Percentiles rank a stretch among this genome's conserved stretches.
Conservation (phyloP, 371 early-diverging fungal species). For the Circinella minor region DNA sequence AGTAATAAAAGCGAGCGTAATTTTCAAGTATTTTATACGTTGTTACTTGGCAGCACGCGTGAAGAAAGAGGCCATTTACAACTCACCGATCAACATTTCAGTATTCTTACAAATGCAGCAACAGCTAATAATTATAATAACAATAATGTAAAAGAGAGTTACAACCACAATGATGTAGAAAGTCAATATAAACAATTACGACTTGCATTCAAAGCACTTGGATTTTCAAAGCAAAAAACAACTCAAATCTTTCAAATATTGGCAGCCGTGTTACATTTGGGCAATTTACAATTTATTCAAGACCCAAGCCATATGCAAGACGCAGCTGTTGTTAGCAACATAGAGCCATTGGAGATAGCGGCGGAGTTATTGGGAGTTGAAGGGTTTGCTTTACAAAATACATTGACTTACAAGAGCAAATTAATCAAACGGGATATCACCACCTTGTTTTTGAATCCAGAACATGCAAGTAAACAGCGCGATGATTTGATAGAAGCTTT, state of each 20-base stretch:
- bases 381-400: constrained; percentile 70
- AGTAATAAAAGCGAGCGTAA: constrained; percentile 64
- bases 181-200: constrained; percentile 56
- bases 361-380: constrained; percentile 88
- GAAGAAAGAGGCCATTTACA: constrained; percentile 18
- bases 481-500: constrained; percentile 79
- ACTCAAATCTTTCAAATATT: constrained; percentile 84
- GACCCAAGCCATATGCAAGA: constrained; percentile 66
- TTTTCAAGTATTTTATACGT: constrained; percentile 91
- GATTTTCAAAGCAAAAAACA: constrained; percentile 76
- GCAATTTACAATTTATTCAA: constrained; percentile 83
- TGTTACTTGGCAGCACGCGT: constrained; percentile 51
- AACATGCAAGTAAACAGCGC: constrained; percentile 72
- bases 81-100: constrained; percentile 21
- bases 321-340: constrained; percentile 72
- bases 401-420: constrained; percentile 83
- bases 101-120: not conserved
- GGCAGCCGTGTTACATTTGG: constrained; percentile 88
- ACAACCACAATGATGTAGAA: constrained; percentile 44
- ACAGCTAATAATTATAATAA: not conserved
- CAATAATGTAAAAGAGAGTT: constrained; percentile 47
- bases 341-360: constrained; percentile 69
- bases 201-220: constrained; percentile 76
- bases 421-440: constrained; percentile 81
- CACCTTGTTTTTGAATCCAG: constrained; percentile 82